Evolutionary conservation across 2,329 filamentous ascomycete species (phyloP), one percentile per base, ranked within the genome.

Genomic region (Emericellopsis atlantica): DNA sequence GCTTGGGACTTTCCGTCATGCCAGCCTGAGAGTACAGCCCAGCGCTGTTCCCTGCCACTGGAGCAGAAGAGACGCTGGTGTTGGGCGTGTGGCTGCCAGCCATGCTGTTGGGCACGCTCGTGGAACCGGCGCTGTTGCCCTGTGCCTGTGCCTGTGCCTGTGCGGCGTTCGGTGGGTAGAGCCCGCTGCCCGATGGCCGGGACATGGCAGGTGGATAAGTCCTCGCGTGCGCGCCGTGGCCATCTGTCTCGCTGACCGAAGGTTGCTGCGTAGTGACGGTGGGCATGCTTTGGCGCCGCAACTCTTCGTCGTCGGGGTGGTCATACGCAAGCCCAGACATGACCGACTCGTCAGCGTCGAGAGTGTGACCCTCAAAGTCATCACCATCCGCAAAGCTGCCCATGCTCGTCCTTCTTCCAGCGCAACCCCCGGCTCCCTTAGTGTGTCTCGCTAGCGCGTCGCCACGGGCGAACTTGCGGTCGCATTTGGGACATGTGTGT

Each of bases 371-470:
- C 15, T 72, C 75, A 44, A 78, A 69, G 37, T 92, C 84, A 41
- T 89, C 86, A 31, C 88, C 84, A 15, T 82, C 80, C 23, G 77
- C 82, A 58, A 88, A 93, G 56, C 81, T 81, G 35, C 82, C 81
- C 72, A 88, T 81, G 52, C 89, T 95, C 32, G 87, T 81, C 48
- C 92, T 75, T 43, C 92, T 79, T 43, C 92, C 92, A 11, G 93
- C 92, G 62, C 92, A 98, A 37, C 92, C 92, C 41, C 92, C 92
- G 41, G 89, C 84, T 29, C 92, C 92, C 62, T 96, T 96, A 57
- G 86, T 94, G 58, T 98, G 92, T 45, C 92, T 79, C 36, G 92
- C 92, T 41, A 98, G 66, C 22, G 92, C 92, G 68, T 98, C 92
- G 11, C 92, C 92, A 48, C 92, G 81, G 36, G 92, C 92, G 63